phyloP scores from a whole-genome alignment of 2,329 filamentous ascomycete species.

The Verticillium klebahnii region DNA sequence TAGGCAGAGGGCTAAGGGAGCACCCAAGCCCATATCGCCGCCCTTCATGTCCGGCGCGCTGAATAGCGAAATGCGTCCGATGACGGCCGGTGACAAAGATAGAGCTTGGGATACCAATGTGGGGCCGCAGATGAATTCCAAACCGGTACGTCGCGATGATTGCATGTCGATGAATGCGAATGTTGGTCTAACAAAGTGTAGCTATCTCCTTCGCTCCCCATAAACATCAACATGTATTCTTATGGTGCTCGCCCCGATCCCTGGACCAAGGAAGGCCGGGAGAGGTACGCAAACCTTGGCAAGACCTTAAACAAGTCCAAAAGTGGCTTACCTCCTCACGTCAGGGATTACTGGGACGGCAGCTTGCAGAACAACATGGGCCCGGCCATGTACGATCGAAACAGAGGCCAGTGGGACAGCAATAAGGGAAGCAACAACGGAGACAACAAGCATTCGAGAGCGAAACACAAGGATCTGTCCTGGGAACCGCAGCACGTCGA shows the following conservation, averaged over 20 bases:
- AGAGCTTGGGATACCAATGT: conserved; percentile 6
- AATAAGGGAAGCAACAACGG: neutral
- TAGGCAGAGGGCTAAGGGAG: neutral
- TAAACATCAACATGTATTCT: conserved; percentile 3
- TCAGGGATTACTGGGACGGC: neutral
- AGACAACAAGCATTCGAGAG: neutral
- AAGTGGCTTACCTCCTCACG: neutral
- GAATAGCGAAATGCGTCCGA: neutral
- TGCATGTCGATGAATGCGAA: too few species aligned
- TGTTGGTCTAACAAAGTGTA: neutral
- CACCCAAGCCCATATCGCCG: neutral
- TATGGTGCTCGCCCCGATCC: neutral
- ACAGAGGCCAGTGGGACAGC: neutral
- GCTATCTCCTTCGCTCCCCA: neutral
- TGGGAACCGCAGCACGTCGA: neutral
- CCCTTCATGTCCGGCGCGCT: neutral
- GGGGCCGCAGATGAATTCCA: neutral
- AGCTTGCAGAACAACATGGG: conserved; percentile 9
- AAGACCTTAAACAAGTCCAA: neutral
- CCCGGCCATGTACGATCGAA: conserved; percentile 5
- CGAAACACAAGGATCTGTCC: neutral
- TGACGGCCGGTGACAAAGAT: conserved; percentile 1
- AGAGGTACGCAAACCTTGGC: neutral
- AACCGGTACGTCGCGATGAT: neutral
- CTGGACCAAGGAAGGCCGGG: conserved; percentile 1